Evolutionary conservation across 805 yeast species (phyloP).

Genomic region (Candida nanaspora): DNA sequence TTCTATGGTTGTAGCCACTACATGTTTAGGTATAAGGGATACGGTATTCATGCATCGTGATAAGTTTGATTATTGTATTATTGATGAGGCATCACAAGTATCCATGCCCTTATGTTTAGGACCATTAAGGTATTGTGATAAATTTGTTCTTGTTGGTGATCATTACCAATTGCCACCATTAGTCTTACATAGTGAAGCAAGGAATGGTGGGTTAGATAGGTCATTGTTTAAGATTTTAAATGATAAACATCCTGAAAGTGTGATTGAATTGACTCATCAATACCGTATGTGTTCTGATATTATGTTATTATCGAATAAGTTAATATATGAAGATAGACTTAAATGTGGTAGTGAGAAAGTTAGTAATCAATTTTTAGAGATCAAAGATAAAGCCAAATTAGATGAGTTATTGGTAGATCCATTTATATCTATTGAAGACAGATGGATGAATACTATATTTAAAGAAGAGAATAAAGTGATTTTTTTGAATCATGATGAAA

Average conservation of each 20-base stretch:
- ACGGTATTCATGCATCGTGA: slow-evolving; percentile 45
- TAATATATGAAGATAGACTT: slow-evolving; percentile 70
- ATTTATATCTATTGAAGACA: slow-evolving; percentile 5
- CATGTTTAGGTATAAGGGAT: slow-evolving; percentile 73
- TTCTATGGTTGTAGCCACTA: slow-evolving; percentile 78
- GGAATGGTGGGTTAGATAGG: slow-evolving; percentile 53
- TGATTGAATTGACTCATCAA: slow-evolving; percentile 74
- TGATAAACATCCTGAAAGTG: slow-evolving; percentile 63
- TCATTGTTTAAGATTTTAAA: slow-evolving; percentile 74
- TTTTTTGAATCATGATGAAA: slow-evolving; percentile 71
- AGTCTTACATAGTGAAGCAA: slow-evolving; percentile 63
- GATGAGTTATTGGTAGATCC: slow-evolving; percentile 2
- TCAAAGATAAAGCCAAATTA: slow-evolving; percentile 36
- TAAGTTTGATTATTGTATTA: slow-evolving; percentile 83
- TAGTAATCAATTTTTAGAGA: slow-evolving; percentile 45
- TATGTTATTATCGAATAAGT: slow-evolving; percentile 71
- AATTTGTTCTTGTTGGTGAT: slow-evolving; percentile 92
- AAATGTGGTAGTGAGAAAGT: slow-evolving; percentile 68
- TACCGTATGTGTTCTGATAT: slow-evolving; percentile 91
- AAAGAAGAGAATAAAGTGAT: slow-evolving; percentile 54
- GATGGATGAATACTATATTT: slow-evolving; percentile 56
- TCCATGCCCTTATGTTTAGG: slow-evolving; percentile 89
- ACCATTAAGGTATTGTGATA: slow-evolving; percentile 70
- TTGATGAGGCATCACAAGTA: slow-evolving; percentile 96
- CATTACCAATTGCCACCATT: slow-evolving; percentile 91